Evolutionary conservation across 2,329 filamentous ascomycete species (phyloP), one percentile per base, ranked within the genome.

Genomic region (Corynespora cassiicola): DNA sequence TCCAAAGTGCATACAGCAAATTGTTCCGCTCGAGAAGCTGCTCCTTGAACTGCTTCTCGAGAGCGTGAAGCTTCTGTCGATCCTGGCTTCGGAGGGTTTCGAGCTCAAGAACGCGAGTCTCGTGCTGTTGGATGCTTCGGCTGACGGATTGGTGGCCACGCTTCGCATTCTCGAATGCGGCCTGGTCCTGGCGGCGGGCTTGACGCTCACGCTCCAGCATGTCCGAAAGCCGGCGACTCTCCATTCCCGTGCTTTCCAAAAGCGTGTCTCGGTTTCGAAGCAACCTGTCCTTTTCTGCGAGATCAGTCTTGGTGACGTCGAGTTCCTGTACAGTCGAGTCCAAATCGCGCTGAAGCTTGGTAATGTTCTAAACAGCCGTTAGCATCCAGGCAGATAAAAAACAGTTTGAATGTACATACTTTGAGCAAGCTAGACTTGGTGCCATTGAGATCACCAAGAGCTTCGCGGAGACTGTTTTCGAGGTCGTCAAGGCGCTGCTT

Each of bases 11-110:
- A 15, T 96, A 80, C 12, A 97, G 78, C 35, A 99, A 76, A 44
- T 88, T 87, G 70, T 97, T 96, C 38, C 94, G 85, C 70, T 97
- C 94, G 27, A 80, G 81, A 24, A 97, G 79, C 70, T 97, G 90
- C 35, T 96, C 91, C 54, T 87, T 88, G 69, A 89, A 88, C 41
- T 85, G 82, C 49, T 84, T 78, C 68, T 99, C 94, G 6, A 96
- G 78, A 36, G 80, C 77, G 2, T 83, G 76, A 47, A 95, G 81
- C 54, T 84, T 88, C 61, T 86, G 86, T 61, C 87, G 86, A 63
- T 96, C 90, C 37, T 87, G 81, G 37, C 80, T 84, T 39, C 88
- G 85, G 14, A 82, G 80, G n/a, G 80, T 80, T 71, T 99, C 94
- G 7, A 99, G 80, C 63, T 99, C 94, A 5, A 86, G 72, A 36